A percentile compares a stretch with the other conserved stretches of the same genome.
Evolutionary conservation across 805 yeast genomes (phyloP).

Genomic region (Spathaspora hagerdaliae): DNA sequence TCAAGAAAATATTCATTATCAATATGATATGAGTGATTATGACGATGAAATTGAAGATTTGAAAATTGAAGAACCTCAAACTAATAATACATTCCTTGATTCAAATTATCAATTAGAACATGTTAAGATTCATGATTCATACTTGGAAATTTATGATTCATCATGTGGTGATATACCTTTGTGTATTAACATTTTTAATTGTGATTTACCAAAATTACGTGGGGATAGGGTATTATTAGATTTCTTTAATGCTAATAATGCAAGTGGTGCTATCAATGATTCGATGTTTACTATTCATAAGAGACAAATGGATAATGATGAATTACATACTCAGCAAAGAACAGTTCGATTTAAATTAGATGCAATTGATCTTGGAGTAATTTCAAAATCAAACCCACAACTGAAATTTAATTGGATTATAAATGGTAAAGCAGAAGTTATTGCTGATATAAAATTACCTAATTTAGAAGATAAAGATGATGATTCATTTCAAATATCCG

Average conservation of each 20-base stretch:
- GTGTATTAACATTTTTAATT: constrained; percentile 56
- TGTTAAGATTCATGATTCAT: constrained; percentile 51
- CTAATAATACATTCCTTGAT: constrained; percentile 15
- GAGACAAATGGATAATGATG: constrained; percentile 43
- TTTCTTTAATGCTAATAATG: constrained; percentile 63
- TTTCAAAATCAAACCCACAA: constrained; percentile 22
- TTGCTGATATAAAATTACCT: constrained; percentile 73
- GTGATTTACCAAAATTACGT: constrained; percentile 60
- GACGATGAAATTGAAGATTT: constrained; percentile 14
- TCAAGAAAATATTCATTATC: constrained; percentile 27
- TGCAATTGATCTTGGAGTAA: constrained; percentile 34
- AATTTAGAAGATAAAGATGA: constrained; percentile 16
- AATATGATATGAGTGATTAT: constrained; percentile 27
- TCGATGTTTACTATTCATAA: constrained; percentile 75
- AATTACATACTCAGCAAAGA: constrained; percentile 21
- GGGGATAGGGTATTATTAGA: constrained; percentile 59
- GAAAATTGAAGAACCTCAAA: neutral
- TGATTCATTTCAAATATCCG: constrained; percentile 7
- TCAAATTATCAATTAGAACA: constrained; percentile 29
- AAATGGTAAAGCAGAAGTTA: constrained; percentile 65
- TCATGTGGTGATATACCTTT: constrained; percentile 26
- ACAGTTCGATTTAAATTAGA: constrained; percentile 37
- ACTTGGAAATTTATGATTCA: constrained; percentile 34
- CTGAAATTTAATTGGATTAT: constrained; percentile 68
- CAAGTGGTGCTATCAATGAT: constrained; percentile 71